Evolutionary conservation across 1,139 yeast species (phyloP).

Genomic region (Yamadazyma aaseri): DNA sequence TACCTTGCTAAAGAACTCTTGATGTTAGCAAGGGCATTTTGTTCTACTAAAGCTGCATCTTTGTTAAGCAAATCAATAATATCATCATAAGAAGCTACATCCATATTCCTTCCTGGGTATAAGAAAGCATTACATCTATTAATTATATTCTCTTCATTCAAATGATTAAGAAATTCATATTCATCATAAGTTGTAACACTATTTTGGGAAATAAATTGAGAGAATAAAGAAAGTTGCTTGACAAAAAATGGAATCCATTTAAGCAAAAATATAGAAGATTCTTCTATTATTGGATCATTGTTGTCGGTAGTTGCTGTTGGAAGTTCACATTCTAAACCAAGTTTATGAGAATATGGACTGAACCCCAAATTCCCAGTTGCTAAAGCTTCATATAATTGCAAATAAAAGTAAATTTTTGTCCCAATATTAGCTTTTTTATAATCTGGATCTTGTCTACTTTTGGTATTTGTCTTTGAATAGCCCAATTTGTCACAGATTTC

Average conservation of each 20-base stretch:
- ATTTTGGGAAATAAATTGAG: background rate
- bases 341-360: background rate
- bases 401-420: background rate
- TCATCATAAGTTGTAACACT: background rate
- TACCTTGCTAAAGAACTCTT: background rate
- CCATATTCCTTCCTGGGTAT: background rate
- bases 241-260: conserved; percentile 2
- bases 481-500: conserved; percentile 1
- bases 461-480: background rate
- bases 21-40: background rate
- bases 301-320: background rate
- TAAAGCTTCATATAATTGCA: background rate
- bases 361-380: background rate
- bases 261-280: background rate
- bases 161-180: background rate
- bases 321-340: background rate
- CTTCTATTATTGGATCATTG: background rate
- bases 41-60: background rate
- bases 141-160: background rate
- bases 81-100: background rate
- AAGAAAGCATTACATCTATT: background rate
- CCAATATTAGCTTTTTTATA: background rate
- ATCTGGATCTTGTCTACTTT: background rate
- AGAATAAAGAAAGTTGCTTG: background rate
- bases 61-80: background rate